These are phyloP conservation scores for Xanthoconium separans DNA, from an alignment of 1,284 basidiomycete genomes.

Conservation along the genomic window DNA sequence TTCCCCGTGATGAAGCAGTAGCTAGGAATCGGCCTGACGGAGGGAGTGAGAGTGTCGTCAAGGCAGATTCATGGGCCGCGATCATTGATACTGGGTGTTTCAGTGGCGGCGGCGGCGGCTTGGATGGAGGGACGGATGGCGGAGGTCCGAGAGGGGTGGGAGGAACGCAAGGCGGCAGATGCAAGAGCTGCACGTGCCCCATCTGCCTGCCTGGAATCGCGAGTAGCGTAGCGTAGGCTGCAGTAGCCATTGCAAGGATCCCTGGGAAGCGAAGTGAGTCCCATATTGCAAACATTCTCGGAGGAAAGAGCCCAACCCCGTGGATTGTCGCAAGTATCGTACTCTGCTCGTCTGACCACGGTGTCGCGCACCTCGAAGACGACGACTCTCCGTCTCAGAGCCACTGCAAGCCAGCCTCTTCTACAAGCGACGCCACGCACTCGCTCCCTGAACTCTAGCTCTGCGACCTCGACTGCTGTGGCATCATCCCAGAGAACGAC, in stretches of 20 bases:
- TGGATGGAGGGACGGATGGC: conserved; percentile 38
- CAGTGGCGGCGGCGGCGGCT: conserved; percentile 51
- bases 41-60: conserved; percentile 78
- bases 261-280: conserved; percentile 48
- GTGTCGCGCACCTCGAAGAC: conserved; percentile 72
- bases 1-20: conserved; percentile 84
- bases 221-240: conserved; percentile 74
- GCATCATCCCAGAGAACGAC: conserved; percentile 89
- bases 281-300: conserved; percentile 4
- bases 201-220: conserved; percentile 86
- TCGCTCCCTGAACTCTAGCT: conserved; percentile 89
- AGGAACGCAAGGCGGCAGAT: conserved; percentile 75
- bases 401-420: conserved; percentile 81
- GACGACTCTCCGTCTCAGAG: conserved; percentile 76
- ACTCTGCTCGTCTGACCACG: conserved; percentile 70
- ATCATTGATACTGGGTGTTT: conserved; percentile 81
- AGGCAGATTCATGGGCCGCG: conserved; percentile 78
- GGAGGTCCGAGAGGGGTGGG: conserved; percentile 30
- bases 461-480: conserved; percentile 72
- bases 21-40: conserved; percentile 80
- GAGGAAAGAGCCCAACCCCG: conserved; percentile 54
- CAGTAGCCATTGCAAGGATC: conserved; percentile 79
- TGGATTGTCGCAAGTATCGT: conserved; percentile 89
- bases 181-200: conserved; percentile 89
- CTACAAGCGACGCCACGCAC: conserved; percentile 82